These are phyloP conservation scores for Dryadomyces sulphureus DNA, from an alignment of 2,329 filamentous ascomycete genomes.

Conservation along the genomic window DNA sequence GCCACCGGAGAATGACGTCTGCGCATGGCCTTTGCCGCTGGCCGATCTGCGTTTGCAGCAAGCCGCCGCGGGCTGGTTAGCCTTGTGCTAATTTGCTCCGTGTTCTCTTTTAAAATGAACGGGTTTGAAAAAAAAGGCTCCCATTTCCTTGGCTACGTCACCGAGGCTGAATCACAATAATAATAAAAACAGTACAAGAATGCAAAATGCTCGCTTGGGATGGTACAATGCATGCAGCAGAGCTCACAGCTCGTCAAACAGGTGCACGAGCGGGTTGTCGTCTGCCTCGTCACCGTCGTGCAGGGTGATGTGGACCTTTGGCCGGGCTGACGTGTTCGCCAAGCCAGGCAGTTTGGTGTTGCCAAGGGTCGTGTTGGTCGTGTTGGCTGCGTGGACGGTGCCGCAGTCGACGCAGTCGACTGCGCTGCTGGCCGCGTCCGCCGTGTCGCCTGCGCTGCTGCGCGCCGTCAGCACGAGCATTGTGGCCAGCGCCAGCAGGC, in stretches of 20 bases:
- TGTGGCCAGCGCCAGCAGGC: constrained; percentile 32
- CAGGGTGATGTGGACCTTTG: constrained; percentile 2
- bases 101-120: too few relatives aligned
- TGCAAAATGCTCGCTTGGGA: background rate
- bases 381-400: background rate
- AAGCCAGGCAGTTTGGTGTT: too few relatives aligned
- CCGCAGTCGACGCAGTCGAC: background rate
- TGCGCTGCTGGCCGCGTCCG: background rate
- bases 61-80: too few relatives aligned
- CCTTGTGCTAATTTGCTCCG: too few relatives aligned
- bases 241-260: constrained; percentile 10
- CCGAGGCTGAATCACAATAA: too few relatives aligned
- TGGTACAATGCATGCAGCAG: background rate
- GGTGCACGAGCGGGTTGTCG: constrained; percentile 1
- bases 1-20: background rate
- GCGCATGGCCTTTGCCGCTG: background rate
- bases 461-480: constrained; percentile 21
- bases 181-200: too few relatives aligned
- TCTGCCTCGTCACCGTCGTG: background rate
- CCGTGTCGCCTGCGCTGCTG: constrained; percentile 15
- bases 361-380: too few relatives aligned
- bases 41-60: too few relatives aligned
- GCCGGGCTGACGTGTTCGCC: background rate
- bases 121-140: too few relatives aligned
- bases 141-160: too few relatives aligned